Evolutionary conservation across 495 filamentous ascomycete genomes (phyloP).

Genomic region (Penicillium crystallinum): DNA sequence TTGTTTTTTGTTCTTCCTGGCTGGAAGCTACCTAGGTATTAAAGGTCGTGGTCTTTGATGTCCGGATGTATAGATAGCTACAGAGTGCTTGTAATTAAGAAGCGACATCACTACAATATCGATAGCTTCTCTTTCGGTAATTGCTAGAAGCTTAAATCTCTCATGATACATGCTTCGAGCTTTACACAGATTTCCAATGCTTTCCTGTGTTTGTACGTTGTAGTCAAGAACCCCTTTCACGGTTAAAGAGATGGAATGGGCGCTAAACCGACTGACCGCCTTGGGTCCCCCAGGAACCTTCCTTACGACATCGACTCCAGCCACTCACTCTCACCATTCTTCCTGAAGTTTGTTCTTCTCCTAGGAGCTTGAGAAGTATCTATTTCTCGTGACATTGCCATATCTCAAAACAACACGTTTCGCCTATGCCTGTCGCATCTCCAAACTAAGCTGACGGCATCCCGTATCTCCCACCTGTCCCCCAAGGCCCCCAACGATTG

Average conservation of each 20-base stretch:
- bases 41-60: no score
- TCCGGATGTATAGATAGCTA: no score
- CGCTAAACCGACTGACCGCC: conserved; percentile 27
- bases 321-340: conserved; percentile 19
- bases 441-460: conserved; percentile 23
- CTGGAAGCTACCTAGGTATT: no score
- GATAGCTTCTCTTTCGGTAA: no score
- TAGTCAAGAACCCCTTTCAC: neutral
- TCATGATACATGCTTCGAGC: no score
- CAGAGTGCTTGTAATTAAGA: no score
- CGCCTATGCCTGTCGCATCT: conserved; percentile 31
- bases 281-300: conserved; percentile 11
- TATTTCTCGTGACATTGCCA: neutral
- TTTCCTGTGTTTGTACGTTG: no score
- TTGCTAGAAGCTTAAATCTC: no score
- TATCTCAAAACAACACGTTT: conserved; percentile 19
- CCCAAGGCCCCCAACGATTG: conserved; percentile 19
- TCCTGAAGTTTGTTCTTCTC: conserved; percentile 3
- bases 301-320: conserved; percentile 25
- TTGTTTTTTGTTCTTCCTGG: no score
- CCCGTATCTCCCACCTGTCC: conserved; percentile 12
- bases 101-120: no score
- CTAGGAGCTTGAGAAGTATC: conserved; percentile 5
- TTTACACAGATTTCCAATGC: no score
- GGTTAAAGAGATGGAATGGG: conserved; percentile 15